These are phyloP conservation scores for Dovyalis caffra DNA, from an alignment of 345 rosid species.

Conservation along the genomic window DNA sequence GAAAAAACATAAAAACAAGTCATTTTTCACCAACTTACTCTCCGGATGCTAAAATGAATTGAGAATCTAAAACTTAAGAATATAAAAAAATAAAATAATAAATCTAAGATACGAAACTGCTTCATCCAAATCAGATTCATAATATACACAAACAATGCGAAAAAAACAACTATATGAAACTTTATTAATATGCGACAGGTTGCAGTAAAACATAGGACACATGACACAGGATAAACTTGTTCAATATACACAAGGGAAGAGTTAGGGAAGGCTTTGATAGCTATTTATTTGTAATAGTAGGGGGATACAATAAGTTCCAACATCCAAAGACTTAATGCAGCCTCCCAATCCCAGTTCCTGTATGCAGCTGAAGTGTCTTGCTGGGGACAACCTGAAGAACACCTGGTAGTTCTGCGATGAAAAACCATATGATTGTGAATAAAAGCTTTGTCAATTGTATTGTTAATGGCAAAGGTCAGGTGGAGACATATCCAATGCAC, in stretches of 20 bases:
- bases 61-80: not conserved
- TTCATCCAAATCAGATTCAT: not conserved
- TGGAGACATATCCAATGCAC: not conserved
- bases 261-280: not conserved
- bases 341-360: constrained; percentile 32
- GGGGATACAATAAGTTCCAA: not conserved
- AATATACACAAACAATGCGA: too few relatives aligned
- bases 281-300: not conserved
- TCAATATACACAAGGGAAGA: not conserved
- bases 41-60: not conserved
- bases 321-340: constrained; percentile 24
- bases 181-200: constrained; percentile 6
- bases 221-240: not conserved
- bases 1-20: not conserved
- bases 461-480: not conserved
- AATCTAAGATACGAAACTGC: not conserved
- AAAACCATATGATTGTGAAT: not conserved
- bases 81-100: too few relatives aligned
- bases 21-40: not conserved
- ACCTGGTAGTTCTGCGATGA: constrained; percentile 72
- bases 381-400: constrained; percentile 80
- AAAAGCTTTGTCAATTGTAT: not conserved
- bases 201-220: not conserved
- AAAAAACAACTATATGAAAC: not conserved
- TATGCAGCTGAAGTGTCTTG: constrained; percentile 61